Percentiles rank a stretch among this genome's conserved stretches.
Evolutionary conservation across 163 green algal genomes (phyloP).

Genomic region (Scenedesmus sp.): DNA sequence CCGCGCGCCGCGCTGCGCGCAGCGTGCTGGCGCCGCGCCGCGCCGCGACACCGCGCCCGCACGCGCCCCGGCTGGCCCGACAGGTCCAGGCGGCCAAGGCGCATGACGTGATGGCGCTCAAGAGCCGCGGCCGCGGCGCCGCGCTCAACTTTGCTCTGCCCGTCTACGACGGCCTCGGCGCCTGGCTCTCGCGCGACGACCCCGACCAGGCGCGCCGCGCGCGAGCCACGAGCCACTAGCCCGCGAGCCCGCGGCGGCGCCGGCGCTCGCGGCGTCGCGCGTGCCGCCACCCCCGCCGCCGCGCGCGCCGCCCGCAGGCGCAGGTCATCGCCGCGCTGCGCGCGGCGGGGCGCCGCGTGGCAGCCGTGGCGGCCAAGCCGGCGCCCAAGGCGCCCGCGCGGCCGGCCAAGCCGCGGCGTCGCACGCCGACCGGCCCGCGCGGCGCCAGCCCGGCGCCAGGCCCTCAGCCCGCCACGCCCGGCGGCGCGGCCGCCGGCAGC

Average conservation of each 20-base stretch:
- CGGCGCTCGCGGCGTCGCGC: no score
- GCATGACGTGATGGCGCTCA: slow-evolving; percentile 88
- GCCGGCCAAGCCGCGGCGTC: no score
- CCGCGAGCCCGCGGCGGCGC: no score
- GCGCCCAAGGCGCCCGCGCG: neutral
- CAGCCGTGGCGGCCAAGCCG: no score
- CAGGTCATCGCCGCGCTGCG: slow-evolving; percentile 2
- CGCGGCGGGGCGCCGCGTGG: slow-evolving; percentile 16
- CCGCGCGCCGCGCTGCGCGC: no score
- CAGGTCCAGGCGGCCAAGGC: slow-evolving; percentile 74
- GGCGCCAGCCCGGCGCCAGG: neutral
- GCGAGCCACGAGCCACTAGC: no score
- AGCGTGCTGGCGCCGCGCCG: no score
- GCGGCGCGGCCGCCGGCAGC: neutral
- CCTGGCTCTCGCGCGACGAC: neutral
- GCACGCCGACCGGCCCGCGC: neutral
- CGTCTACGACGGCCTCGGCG: slow-evolving; percentile 21
- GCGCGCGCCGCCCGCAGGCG: slow-evolving; percentile 2
- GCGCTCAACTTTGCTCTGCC: slow-evolving; percentile 71
- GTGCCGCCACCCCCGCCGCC: neutral
- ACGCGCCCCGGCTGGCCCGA: no score
- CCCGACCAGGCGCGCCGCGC: neutral
- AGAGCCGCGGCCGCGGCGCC: slow-evolving; percentile 64
- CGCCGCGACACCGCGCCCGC: no score
- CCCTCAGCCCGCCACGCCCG: neutral